These are phyloP conservation scores for Tricholoma hemisulphureum DNA, from an alignment of 768 basidiomycete genomes.

Conservation along the genomic window DNA sequence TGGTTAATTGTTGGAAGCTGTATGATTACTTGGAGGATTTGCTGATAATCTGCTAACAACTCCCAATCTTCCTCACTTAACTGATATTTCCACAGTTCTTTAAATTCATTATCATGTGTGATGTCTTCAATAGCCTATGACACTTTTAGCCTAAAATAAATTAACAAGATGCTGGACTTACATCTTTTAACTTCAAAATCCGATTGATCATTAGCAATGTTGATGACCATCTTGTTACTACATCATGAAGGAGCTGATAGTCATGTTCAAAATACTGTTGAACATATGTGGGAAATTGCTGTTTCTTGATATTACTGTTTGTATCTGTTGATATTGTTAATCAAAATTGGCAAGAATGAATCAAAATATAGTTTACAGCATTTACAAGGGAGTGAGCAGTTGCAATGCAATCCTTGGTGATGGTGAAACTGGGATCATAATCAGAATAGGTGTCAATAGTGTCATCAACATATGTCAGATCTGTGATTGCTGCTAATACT, in stretches of 20 bases:
- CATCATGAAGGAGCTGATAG: not conserved
- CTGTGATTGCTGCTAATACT: too few relatives aligned
- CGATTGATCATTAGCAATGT: constrained; percentile 31
- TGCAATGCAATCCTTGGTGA: too few relatives aligned
- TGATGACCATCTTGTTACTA: constrained; percentile 25
- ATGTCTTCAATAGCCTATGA: constrained; percentile 5
- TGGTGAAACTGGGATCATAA: too few relatives aligned
- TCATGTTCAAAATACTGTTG: not conserved
- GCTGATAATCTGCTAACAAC: constrained; percentile 16
- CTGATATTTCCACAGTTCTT: too few relatives aligned
- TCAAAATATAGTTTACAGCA: not conserved
- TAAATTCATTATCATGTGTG: not conserved
- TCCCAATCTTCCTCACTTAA: constrained; percentile 25
- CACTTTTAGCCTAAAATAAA: not conserved
- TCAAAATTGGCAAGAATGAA: too few relatives aligned
- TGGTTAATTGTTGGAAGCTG: too few relatives aligned
- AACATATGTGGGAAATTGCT: constrained; percentile 19
- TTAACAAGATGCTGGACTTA: constrained; percentile 18
- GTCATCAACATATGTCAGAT: too few relatives aligned
- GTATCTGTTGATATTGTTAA: not conserved
- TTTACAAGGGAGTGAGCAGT: not conserved
- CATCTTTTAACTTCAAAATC: constrained; percentile 11
- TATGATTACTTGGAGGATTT: too few relatives aligned
- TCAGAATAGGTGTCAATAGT: too few relatives aligned
- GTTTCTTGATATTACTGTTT: constrained; percentile 2